Evolutionary conservation across 2,329 filamentous ascomycete genomes (phyloP), one percentile per base, ranked within the genome.

Genomic region (Neocucurbitaria cava): DNA sequence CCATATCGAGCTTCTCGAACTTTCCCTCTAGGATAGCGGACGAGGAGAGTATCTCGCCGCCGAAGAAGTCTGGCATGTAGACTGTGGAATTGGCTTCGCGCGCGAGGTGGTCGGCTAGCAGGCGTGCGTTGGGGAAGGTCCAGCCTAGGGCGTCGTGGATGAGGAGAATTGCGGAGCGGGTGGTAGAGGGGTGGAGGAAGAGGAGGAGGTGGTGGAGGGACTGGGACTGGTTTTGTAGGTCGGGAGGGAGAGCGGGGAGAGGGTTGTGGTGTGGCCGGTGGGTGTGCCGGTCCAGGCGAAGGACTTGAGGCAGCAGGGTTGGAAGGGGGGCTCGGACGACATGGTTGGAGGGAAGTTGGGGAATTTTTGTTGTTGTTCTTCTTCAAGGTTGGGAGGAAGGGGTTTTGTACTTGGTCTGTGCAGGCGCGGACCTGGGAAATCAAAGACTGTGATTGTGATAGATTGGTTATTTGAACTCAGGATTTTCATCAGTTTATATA

Each of bases 101-200:
- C 41, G 79, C 78, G 60, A 80, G 80, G 17, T 73, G 61, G 53
- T 81, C 79, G 6, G 78, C 78, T 7, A 81, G 70, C 1, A 81
- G 68, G 20, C 78, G 71, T 21, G 70, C 68, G 59, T 81, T 81
- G 30, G 63, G 62, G 50, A 80, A 76, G 38, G 72, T 69, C 73
- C 73, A 81, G 47, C 79, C 79, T 51, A 80, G 77, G 56, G 81
- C 73, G 73, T 62, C 63, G 18, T 65, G 57, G 61, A 81, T 67
- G 72, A 52, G 56, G 17, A 66, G 51, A 23, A 82, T 72, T 42
- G 82, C 70, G n/a, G n/a, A n/a, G n/a, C n/a, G n/a, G n/a, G n/a
- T n/a, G n/a, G n/a, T n/a, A n/a, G n/a, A n/a, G n/a, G n/a, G n/a
- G n/a, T n/a, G n/a, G n/a, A n/a, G n/a, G n/a, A n/a, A n/a, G n/a